A percentile compares a stretch with the other conserved stretches of the same genome.
These are phyloP conservation scores for Spergularia marina DNA, from an alignment of 148 eudicot genomes.

Conservation along the genomic window DNA sequence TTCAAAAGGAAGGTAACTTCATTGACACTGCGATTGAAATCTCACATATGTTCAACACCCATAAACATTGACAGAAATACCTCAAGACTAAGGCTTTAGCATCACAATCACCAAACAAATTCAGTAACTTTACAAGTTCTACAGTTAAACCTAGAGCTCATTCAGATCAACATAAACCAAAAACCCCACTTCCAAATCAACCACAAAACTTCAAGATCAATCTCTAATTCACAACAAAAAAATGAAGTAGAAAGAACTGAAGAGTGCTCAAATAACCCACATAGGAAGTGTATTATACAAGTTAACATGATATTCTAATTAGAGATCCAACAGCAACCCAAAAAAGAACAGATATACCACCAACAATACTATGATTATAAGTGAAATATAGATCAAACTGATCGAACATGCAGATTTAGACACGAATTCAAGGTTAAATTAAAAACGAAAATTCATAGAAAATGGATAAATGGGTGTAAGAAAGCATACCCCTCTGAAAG, in stretches of 20 bases:
- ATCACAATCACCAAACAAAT: background rate
- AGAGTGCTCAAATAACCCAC: too few relatives aligned
- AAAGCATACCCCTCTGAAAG: slow-evolving; percentile 48
- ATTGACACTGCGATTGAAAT: background rate
- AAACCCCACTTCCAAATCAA: too few relatives aligned
- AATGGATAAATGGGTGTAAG: background rate
- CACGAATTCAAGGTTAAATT: background rate
- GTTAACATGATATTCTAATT: background rate
- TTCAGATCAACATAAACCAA: background rate
- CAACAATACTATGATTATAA: background rate
- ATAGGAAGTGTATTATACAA: background rate
- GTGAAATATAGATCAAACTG: slow-evolving; percentile 5
- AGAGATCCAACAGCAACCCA: background rate
- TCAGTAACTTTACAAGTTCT: background rate
- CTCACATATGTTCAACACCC: background rate
- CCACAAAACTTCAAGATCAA: background rate
- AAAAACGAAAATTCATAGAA: background rate
- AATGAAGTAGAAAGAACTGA: background rate
- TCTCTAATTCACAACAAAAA: background rate
- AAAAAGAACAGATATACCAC: background rate
- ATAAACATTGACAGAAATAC: background rate
- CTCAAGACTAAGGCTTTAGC: background rate
- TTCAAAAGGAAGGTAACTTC: too few relatives aligned
- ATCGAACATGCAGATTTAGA: background rate
- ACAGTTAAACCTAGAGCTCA: background rate